Conservation (phyloP, 2,329 filamentous ascomycete genomes). For the Lasiodiplodia sp. region DNA sequence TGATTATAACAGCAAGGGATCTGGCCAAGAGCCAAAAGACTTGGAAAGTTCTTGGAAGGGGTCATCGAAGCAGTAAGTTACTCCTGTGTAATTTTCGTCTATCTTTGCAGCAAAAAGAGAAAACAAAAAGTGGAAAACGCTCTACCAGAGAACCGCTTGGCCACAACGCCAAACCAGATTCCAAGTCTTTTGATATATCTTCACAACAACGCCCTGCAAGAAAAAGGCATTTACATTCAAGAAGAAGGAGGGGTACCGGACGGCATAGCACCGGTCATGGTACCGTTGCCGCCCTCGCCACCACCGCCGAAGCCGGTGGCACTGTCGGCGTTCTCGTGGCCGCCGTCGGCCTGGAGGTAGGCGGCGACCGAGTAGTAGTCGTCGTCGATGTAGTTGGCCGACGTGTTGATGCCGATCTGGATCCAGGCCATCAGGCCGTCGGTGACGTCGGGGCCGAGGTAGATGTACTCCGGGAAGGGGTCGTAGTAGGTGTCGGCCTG, state of each 20-base stretch:
- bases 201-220: no score
- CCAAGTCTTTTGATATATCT: no score
- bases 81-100: no score
- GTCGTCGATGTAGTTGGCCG: constrained; percentile 27
- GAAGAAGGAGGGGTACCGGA: constrained; percentile 18
- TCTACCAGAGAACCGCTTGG: no score
- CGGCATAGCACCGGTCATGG: constrained; percentile 8
- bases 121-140: neutral
- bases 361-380: constrained; percentile 27
- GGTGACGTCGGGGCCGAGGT: constrained; percentile 58
- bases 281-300: constrained; percentile 13
- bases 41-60: neutral
- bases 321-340: constrained; percentile 19
- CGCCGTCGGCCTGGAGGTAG: constrained; percentile 24
- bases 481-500: constrained; percentile 57
- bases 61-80: no score
- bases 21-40: neutral
- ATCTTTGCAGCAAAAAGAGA: no score
- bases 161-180: no score
- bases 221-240: neutral
- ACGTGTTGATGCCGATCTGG: constrained; percentile 29
- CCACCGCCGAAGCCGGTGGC: constrained; percentile 9
- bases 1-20: neutral
- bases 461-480: constrained; percentile 65
- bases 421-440: constrained; percentile 46